These are phyloP conservation scores for Clonostachys byssicola DNA, from an alignment of 2,329 filamentous ascomycete genomes.

Conservation along the genomic window DNA sequence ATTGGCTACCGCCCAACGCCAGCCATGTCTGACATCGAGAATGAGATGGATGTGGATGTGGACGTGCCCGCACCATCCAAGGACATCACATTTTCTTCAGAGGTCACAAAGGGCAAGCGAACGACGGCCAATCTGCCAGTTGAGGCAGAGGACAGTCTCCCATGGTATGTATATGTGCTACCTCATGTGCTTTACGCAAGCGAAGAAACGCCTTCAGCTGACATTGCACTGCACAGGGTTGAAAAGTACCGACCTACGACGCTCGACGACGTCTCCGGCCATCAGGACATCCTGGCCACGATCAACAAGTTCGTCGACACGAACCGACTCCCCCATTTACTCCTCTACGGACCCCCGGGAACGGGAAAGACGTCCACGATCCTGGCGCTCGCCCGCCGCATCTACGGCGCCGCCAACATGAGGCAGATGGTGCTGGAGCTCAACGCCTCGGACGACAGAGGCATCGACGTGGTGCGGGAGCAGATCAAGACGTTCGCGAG, in stretches of 20 bases:
- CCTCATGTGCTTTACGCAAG: neutral
- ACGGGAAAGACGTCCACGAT: slow-evolving; percentile 98
- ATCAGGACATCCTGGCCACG: slow-evolving; percentile 94
- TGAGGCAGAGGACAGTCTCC: slow-evolving; percentile 87
- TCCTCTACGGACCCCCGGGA: slow-evolving; percentile 93
- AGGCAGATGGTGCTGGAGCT: slow-evolving; percentile 98
- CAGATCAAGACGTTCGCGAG: slow-evolving; percentile 99
- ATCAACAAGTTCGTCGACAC: slow-evolving; percentile 97
- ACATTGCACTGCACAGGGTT: slow-evolving; percentile 55
- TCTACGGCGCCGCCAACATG: slow-evolving; percentile 90
- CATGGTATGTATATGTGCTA: slow-evolving; percentile 59
- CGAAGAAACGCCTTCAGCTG: neutral
- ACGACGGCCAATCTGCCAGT: slow-evolving; percentile 90
- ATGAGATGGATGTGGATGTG: slow-evolving; percentile 61
- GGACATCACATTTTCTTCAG: slow-evolving; percentile 66
- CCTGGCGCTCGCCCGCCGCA: slow-evolving; percentile 84
- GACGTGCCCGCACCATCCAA: slow-evolving; percentile 42
- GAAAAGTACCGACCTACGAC: slow-evolving; percentile 94
- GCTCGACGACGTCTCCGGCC: slow-evolving; percentile 88
- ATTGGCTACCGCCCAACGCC: too few relatives aligned
- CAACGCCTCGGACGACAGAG: slow-evolving; percentile 94
- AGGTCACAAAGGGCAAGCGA: slow-evolving; percentile 82
- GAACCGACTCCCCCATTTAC: slow-evolving; percentile 89
- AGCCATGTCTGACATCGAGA: slow-evolving; percentile 54
- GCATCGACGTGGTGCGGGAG: slow-evolving; percentile 96